Percentiles rank a stretch among this genome's conserved stretches.
These are phyloP conservation scores for Solanum bukasovii DNA, from an alignment of 257 asterid genomes.

Conservation along the genomic window DNA sequence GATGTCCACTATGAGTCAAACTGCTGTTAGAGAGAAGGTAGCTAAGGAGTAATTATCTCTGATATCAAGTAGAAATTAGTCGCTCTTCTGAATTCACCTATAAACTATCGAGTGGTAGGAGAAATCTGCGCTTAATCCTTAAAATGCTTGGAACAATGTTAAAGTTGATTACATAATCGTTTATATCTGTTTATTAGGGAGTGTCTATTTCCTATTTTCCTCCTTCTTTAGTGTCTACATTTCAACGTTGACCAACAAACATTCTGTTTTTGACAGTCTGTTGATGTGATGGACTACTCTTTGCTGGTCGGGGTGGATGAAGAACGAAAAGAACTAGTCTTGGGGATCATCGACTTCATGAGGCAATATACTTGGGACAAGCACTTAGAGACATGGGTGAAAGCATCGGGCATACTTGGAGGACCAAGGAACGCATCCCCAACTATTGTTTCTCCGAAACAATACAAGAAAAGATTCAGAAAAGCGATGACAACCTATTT, in stretches of 20 bases:
- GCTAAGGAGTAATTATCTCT: not conserved
- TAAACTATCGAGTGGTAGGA: not conserved
- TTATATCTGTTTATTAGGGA: not conserved
- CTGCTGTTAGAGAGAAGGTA: not conserved
- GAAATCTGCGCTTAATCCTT: not conserved
- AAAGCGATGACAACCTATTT: slow-evolving; percentile 91
- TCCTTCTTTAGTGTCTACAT: not conserved
- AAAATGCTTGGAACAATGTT: not conserved
- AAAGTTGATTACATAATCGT: not conserved
- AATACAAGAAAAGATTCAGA: slow-evolving; percentile 92
- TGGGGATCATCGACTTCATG: slow-evolving; percentile 93
- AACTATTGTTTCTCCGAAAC: slow-evolving; percentile 77
- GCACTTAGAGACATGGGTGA: slow-evolving; percentile 95
- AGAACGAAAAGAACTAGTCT: slow-evolving; percentile 68
- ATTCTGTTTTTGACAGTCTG: slow-evolving; percentile 39
- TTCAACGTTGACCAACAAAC: not conserved
- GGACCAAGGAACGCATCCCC: slow-evolving; percentile 92
- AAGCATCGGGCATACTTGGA: slow-evolving; percentile 86
- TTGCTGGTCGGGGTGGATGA: slow-evolving; percentile 91
- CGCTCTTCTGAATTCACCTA: not conserved
- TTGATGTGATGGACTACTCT: slow-evolving; percentile 94
- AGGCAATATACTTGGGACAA: slow-evolving; percentile 99
- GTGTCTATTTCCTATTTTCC: not conserved
- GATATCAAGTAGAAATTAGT: not conserved
- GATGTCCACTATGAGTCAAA: not conserved